Percentiles rank a stretch among this genome's conserved stretches.
These are phyloP conservation scores for Agaricales sp. DNA, from an alignment of 1,284 basidiomycete species.

Conservation along the genomic window DNA sequence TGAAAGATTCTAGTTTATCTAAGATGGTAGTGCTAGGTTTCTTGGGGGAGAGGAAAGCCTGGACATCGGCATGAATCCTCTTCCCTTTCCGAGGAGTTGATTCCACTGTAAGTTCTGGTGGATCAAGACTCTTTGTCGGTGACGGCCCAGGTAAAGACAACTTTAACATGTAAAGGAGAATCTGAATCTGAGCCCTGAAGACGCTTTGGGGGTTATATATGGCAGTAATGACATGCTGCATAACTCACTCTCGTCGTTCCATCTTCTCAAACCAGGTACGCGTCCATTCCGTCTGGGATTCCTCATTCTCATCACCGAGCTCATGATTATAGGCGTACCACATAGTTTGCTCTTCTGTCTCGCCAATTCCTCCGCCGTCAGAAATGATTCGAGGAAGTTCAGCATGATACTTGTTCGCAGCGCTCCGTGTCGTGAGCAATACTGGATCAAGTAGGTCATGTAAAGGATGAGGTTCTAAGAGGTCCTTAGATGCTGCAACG, in stretches of 20 bases:
- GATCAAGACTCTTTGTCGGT: slow-evolving; percentile 9
- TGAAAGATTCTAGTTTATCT: slow-evolving; percentile 55
- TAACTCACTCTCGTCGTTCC: slow-evolving; percentile 62
- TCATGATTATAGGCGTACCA: slow-evolving; percentile 58
- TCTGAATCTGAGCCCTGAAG: slow-evolving; percentile 59
- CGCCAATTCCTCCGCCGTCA: slow-evolving; percentile 45
- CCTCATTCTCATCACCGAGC: slow-evolving; percentile 28
- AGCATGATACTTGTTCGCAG: slow-evolving; percentile 50
- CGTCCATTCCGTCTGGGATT: slow-evolving; percentile 41
- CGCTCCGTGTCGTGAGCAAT: slow-evolving; percentile 44
- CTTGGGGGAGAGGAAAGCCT: slow-evolving; percentile 9
- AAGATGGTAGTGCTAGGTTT: slow-evolving; percentile 23
- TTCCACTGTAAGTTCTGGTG: slow-evolving; percentile 13
- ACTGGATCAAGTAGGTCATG: slow-evolving; percentile 46
- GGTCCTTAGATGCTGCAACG: slow-evolving; percentile 7
- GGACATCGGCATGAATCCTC: slow-evolving; percentile 21
- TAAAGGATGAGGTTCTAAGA: slow-evolving; percentile 31
- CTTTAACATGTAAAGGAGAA: slow-evolving; percentile 54
- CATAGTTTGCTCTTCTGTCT: slow-evolving; percentile 62
- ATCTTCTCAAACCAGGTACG: slow-evolving; percentile 47
- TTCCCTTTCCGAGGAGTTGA: slow-evolving; percentile 25
- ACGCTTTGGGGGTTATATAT: slow-evolving; percentile 3
- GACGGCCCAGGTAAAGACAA: slow-evolving; percentile 45
- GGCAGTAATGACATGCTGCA: background rate
- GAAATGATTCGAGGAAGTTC: slow-evolving; percentile 49